These are phyloP conservation scores for Amniculicola lignicola DNA, from an alignment of 495 filamentous ascomycete species.

Conservation along the genomic window DNA sequence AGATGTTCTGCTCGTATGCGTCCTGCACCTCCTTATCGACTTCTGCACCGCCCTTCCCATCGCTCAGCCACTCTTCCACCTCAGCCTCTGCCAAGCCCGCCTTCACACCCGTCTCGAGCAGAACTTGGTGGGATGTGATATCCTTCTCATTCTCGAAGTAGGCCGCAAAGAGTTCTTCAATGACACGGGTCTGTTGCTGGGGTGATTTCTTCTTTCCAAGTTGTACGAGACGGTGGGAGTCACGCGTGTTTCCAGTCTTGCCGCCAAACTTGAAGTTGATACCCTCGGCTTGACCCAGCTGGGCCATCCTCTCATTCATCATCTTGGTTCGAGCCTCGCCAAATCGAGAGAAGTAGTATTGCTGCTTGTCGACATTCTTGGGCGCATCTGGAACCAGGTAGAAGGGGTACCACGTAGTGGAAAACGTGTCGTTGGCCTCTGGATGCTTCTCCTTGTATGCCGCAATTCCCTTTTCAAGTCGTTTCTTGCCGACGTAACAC, in stretches of 20 bases:
- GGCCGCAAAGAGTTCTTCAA: constrained; percentile 64
- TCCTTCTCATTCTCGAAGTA: constrained; percentile 80
- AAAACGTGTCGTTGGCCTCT: constrained; percentile 64
- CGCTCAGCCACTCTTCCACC: constrained; percentile 59
- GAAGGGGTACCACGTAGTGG: constrained; percentile 70
- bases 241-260: constrained; percentile 71
- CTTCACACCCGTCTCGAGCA: constrained; percentile 59
- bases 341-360: constrained; percentile 56
- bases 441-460: constrained; percentile 60
- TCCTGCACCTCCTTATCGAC: constrained; percentile 67
- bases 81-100: constrained; percentile 61
- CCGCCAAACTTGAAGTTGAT: constrained; percentile 73
- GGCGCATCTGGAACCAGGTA: constrained; percentile 71
- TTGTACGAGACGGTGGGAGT: constrained; percentile 72
- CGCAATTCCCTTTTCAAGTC: constrained; percentile 65
- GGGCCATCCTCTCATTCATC: constrained; percentile 57
- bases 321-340: constrained; percentile 55
- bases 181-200: constrained; percentile 58
- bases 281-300: constrained; percentile 59
- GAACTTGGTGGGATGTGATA: constrained; percentile 61
- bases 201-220: constrained; percentile 59
- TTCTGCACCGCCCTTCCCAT: constrained; percentile 60
- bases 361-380: constrained; percentile 54
- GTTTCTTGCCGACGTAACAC: constrained; percentile 83
- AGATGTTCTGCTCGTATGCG: constrained; percentile 57